A percentile compares a stretch with the other conserved stretches of the same genome.
These are phyloP conservation scores for Aureobasidium sp. DNA, from an alignment of 2,329 filamentous ascomycete species.

Conservation along the genomic window DNA sequence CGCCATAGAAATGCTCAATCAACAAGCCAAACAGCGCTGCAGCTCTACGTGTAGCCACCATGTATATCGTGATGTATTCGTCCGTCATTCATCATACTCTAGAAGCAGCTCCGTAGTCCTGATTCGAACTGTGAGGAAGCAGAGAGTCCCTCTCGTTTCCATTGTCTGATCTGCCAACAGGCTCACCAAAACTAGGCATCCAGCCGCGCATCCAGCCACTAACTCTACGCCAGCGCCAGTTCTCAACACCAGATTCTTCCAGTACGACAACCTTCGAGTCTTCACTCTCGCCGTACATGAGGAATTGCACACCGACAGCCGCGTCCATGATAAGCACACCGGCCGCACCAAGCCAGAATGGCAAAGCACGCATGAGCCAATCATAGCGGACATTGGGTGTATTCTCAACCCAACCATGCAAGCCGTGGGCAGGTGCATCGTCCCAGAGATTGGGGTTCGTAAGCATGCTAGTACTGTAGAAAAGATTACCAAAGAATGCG, in stretches of 20 bases:
- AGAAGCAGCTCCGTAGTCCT: conserved; percentile 1
- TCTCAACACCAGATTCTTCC: conserved; percentile 32
- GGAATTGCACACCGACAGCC: conserved; percentile 55
- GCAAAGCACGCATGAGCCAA: conserved; percentile 51
- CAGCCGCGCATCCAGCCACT: conserved; percentile 60
- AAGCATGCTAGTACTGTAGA: conserved; percentile 55
- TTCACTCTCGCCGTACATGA: conserved; percentile 51
- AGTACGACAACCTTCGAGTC: conserved; percentile 40
- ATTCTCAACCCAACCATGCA: conserved; percentile 50
- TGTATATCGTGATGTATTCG: background rate
- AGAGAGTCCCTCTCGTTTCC: background rate
- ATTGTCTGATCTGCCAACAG: conserved; percentile 11
- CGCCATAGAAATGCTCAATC: conserved; percentile 2
- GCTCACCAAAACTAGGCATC: conserved; percentile 46
- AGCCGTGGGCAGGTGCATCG: conserved; percentile 46
- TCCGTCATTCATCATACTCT: background rate
- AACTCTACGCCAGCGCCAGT: conserved; percentile 48
- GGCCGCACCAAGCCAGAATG: conserved; percentile 59
- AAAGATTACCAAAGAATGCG: conserved; percentile 59
- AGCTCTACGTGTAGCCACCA: background rate
- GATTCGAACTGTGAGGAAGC: background rate
- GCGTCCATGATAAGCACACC: conserved; percentile 56
- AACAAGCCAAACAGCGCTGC: background rate
- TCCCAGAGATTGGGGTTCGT: conserved; percentile 58
- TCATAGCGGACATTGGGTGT: conserved; percentile 46